Base-by-base conservation (phyloP, 2,329 filamentous ascomycete species). In the Phialocephala sp. region DNA sequence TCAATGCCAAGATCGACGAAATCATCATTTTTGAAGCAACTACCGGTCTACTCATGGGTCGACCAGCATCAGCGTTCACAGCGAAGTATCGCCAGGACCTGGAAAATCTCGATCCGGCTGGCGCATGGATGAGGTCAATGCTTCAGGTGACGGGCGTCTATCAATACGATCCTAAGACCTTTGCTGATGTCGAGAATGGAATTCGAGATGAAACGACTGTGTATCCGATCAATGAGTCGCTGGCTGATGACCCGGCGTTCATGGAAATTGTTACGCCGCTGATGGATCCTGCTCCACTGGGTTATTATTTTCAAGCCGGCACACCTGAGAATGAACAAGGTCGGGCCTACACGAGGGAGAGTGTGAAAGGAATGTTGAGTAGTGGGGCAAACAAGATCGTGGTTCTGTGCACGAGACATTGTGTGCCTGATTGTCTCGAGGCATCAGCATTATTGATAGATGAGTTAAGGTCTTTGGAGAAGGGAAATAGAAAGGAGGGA, bases 251-350 rank as follows among this genome's bases (percentile, higher is more conserved):
- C 24, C 32, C 35, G 8, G 35, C 5, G 2, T 59, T 59, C 56
- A 59, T 59, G 36, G 36, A 15, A 36, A 41, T 43, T 11, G 22
- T 59, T 11, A 22, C 15, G 12, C 35, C 35, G 22, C 18, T 59
- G n/a, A 59, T 59, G 56, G 56, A 59, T 43, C 36, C 56, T 27
- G 6, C 56, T 36, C 56, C 56, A 12, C 22, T 59, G 56, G 8
- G 35, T 18, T 20, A 22, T 59, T 59, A 59, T 59, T 6, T 39
- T 4, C 36, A 43, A 43, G 88, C 85, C 5, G 15, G 12, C 6
- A 43, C 41, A 8, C 41, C 15, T 15, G 15, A 43, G 15, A 43
- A 43, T 6, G 41, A 2, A 18, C 1, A 43, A 43, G 41, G 41
- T 6, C 11, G 41, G 15, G 41, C 11, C 15, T 43, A 43, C 6